Percentiles rank a stretch among this genome's conserved stretches.
phyloP scores from a whole-genome alignment of 805 yeast genomes.

The Ogataea trehaloabstinens region DNA sequence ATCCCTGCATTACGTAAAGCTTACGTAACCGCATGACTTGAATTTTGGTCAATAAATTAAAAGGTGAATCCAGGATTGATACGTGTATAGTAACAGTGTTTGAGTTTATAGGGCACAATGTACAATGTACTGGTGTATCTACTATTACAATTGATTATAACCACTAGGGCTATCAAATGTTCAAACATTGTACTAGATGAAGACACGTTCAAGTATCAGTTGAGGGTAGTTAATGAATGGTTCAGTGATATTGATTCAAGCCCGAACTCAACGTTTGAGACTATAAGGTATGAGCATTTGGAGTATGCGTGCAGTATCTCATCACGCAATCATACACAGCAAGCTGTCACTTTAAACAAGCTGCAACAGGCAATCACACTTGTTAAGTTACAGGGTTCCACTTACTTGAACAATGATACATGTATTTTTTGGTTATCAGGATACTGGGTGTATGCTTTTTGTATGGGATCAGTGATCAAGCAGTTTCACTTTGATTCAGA shows the following conservation, averaged over 20 bases:
- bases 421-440: constrained; percentile 8
- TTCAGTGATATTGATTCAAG: constrained; percentile 3
- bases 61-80: too few relatives aligned
- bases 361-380: constrained; percentile 17
- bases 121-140: too few relatives aligned
- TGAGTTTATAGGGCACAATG: too few relatives aligned
- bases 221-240: constrained; percentile 11
- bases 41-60: too few relatives aligned
- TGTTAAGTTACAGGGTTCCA: constrained; percentile 12
- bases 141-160: too few relatives aligned
- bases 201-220: constrained; percentile 10
- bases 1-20: too few relatives aligned
- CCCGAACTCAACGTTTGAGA: constrained; percentile 10
- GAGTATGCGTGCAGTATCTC: constrained; percentile 5
- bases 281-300: constrained; percentile 3
- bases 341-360: not conserved
- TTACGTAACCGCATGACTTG: too few relatives aligned
- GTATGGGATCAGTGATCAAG: constrained; percentile 2
- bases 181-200: constrained; percentile 11
- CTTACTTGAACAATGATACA: constrained; percentile 1
- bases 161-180: too few relatives aligned
- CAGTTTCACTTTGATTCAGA: constrained; percentile 9
- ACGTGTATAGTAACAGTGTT: too few relatives aligned
- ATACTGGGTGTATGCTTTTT: constrained; percentile 16
- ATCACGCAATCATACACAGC: not conserved